Base-by-base conservation (phyloP, 768 basidiomycete species). In the Pleurotus platypus region DNA sequence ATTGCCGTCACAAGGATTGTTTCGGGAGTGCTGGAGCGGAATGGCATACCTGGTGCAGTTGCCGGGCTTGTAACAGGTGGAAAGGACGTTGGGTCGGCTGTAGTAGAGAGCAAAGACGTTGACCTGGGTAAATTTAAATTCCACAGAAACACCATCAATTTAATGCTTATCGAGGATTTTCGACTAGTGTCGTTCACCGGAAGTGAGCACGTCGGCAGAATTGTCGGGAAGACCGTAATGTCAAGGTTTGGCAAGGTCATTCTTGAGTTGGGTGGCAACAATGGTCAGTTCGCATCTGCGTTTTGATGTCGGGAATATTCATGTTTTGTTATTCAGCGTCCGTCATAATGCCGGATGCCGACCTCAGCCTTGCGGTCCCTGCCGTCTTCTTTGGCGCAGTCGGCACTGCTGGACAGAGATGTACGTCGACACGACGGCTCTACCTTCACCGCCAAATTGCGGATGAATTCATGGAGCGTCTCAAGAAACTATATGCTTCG, bases 241-340 rank as follows among this genome's bases (percentile, higher is more conserved):
- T 84, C 85, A 56, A 79, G 93, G 60, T 96, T 95, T 69, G 95
- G 94, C 16, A 92, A 96, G 73, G 79, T 85, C 27, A 84, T 98
- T 18, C 80, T 98, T 22, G 96, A 98, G 68, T 77, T 98, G 43
- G 95, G 95, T 22, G 96, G 96, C 37, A 98, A 98, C 74, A 98
- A 98, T 67, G 93, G 92, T 92, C 70, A 55, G 77, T 57, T 57
- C 59, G 63, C 43, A 56, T 57, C 59, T 55, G 30, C 46, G 61
- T 59, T 47, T 63, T 60, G 42, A 51, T 51, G 46, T 58, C 43
- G 35, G 50, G 13, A 45, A 54, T 62, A 55, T 62, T 59, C 57
- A 60, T 56, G 59, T 63, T 64, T 26, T 58, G 30, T 46, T 45
- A 63, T 61, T 59, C 46, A 94, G 94, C 95, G 61, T 86, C 92